These are phyloP conservation scores for Herpetomonas muscarum DNA, from an alignment of 208 protist genomes.

Conservation along the genomic window DNA sequence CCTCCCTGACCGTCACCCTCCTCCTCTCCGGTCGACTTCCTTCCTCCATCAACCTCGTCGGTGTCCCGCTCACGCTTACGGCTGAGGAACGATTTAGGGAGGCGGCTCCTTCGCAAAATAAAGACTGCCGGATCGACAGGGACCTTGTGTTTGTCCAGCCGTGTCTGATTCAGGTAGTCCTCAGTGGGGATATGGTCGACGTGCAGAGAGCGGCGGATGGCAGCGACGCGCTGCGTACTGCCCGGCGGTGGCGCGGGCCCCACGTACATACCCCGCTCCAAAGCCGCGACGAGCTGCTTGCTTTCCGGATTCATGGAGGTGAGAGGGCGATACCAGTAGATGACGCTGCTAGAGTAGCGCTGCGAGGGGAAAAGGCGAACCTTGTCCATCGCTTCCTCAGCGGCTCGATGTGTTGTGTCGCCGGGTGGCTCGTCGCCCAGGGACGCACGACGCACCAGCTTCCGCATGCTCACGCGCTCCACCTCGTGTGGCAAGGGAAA, in stretches of 20 bases:
- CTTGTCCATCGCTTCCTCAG: not conserved
- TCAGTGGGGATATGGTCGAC: constrained; percentile 8
- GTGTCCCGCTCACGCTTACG: no score
- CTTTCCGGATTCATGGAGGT: not conserved
- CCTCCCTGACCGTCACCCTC: not conserved
- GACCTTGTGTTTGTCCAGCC: not conserved
- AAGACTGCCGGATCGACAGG: constrained; percentile 5
- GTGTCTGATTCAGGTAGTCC: not conserved
- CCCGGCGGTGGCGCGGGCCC: not conserved
- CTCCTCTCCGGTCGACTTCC: not conserved
- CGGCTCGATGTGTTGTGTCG: not conserved
- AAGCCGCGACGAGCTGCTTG: constrained; percentile 3
- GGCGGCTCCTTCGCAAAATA: not conserved
- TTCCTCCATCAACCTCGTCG: no score
- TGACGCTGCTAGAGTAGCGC: constrained; percentile 8
- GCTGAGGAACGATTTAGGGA: not conserved
- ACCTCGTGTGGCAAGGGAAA: constrained; percentile 72
- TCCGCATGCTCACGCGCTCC: constrained; percentile 14
- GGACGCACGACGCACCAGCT: constrained; percentile 7
- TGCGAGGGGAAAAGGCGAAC: constrained; percentile 2
- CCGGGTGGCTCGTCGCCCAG: not conserved
- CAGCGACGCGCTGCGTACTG: not conserved
- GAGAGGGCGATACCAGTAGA: constrained; percentile 11
- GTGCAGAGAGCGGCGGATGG: not conserved
- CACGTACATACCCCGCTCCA: not conserved